Base-by-base conservation (phyloP, 805 yeast species). In the Candida maltosa region DNA sequence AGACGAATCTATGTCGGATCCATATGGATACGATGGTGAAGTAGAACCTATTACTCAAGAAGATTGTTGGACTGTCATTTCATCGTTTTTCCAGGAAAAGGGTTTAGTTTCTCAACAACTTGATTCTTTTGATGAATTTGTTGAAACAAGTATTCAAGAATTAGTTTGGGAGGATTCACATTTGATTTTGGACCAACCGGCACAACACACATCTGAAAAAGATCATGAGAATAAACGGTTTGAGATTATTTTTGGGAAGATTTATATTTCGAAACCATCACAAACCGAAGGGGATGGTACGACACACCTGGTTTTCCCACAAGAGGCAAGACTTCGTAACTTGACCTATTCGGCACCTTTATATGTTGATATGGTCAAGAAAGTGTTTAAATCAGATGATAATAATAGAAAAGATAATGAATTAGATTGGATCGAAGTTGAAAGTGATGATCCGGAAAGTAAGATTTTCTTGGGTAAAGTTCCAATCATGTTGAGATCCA, bases 221-320 rank as follows among this genome's bases (percentile, higher is more conserved):
- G 98, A 93, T 59, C 84, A 87, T 57, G 78, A 87, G 49, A 88
- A 86, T 62, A 83, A 88, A 65, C 78, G 97, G 47, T 94, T 88
- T 54, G 97, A 91, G 63, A 93, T 93, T 57, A 80, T 89, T n/a
- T 93, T 93, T 65, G 99, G 98, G 46, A 94, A 91, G 60, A 93
- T 94, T 52, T 93, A 85, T 63, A 80, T 93, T 48, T 88, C 97
- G 17, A 85, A 89, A 53, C 99, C 99, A 30, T 87, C 96, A 32
- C 95, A 93, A 77, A 94, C 97, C 15, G 99, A 93, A 69, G 96
- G 97, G 12, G 99, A 93, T 67, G 99, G 99, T 69, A 88, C 95
- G n/a, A 91, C 97, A n/a, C 91, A 88, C 54, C 94, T 95, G 10
- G 80, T 93, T 81, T 86, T 86, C 56, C 98, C 99, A 8, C 98